These are phyloP conservation scores for Cercospora sp. DNA, from an alignment of 2,329 filamentous ascomycete genomes.

Conservation along the genomic window DNA sequence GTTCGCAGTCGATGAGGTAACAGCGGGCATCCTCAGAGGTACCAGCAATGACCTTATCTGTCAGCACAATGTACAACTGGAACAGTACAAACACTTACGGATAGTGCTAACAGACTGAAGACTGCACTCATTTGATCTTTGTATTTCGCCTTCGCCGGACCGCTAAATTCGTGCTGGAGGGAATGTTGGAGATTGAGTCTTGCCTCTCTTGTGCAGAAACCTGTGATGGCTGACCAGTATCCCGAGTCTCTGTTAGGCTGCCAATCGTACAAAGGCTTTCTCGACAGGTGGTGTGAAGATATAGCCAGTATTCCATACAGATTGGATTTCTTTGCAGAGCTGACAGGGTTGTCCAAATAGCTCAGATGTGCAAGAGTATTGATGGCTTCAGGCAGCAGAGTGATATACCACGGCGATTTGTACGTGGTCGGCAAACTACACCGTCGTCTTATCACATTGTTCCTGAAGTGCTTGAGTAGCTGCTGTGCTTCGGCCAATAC, in stretches of 20 bases:
- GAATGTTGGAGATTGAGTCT: slow-evolving; percentile 35
- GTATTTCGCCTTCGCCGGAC: slow-evolving; percentile 40
- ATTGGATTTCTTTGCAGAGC: slow-evolving; percentile 11
- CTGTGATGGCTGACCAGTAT: neutral
- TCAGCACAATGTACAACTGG: neutral
- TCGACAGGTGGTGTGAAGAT: slow-evolving; percentile 11
- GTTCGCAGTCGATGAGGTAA: slow-evolving; percentile 44
- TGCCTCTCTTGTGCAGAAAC: slow-evolving; percentile 12
- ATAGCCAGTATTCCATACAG: slow-evolving; percentile 13
- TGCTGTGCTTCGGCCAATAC: slow-evolving; percentile 9
- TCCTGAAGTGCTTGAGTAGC: slow-evolving; percentile 14
- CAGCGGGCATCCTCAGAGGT: slow-evolving; percentile 36
- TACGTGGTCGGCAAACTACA: slow-evolving; percentile 9
- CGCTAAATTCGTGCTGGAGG: slow-evolving; percentile 35
- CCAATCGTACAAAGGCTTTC: neutral
- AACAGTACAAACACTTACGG: slow-evolving; percentile 28
- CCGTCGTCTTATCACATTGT: slow-evolving; percentile 6
- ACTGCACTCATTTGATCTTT: slow-evolving; percentile 44
- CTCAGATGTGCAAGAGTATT: slow-evolving; percentile 13
- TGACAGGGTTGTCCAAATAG: slow-evolving; percentile 1
- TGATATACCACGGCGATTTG: slow-evolving; percentile 15
- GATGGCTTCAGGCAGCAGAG: slow-evolving; percentile 11
- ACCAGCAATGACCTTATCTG: slow-evolving; percentile 26
- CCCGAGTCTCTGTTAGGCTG: neutral
- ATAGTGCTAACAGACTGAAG: slow-evolving; percentile 38